Evolutionary conservation across 2,329 filamentous ascomycete species (phyloP).

Genomic region (Xylariales sp.): DNA sequence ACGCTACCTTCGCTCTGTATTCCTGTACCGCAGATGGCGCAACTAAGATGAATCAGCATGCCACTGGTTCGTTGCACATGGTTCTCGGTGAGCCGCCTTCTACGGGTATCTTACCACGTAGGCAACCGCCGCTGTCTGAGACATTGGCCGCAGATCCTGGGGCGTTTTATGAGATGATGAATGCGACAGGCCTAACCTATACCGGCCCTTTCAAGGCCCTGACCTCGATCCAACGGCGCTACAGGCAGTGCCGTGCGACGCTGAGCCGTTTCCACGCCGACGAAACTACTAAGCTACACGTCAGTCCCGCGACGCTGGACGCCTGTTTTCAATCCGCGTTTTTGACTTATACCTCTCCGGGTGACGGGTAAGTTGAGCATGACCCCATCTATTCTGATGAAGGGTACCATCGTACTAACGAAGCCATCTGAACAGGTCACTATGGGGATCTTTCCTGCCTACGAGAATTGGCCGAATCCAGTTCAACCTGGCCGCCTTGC

Average conservation of each 20-base stretch:
- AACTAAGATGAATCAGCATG: conserved; percentile 53
- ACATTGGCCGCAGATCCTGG: conserved; percentile 48
- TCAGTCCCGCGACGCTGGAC: conserved; percentile 57
- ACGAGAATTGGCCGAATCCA: conserved; percentile 50
- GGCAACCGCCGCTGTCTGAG: conserved; percentile 46
- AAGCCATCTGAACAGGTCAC: conserved; percentile 42
- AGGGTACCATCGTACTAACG: conserved; percentile 16
- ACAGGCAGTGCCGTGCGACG: conserved; percentile 51
- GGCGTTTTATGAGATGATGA: conserved; percentile 58
- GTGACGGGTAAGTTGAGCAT: conserved; percentile 50
- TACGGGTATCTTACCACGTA: conserved; percentile 45
- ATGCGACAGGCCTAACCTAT: conserved; percentile 53
- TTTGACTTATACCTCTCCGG: conserved; percentile 55
- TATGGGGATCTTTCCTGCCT: conserved; percentile 59
- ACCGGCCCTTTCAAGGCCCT: conserved; percentile 55
- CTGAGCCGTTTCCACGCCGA: conserved; percentile 49
- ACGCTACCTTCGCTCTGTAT: conserved; percentile 51
- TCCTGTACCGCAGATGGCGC: conserved; percentile 51
- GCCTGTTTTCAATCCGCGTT: conserved; percentile 57
- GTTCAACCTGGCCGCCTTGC: conserved; percentile 53
- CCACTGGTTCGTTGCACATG: conserved; percentile 50
- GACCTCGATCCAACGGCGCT: conserved; percentile 50
- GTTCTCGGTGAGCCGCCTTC: conserved; percentile 47
- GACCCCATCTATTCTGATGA: neutral
- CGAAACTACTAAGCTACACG: conserved; percentile 52